These are phyloP conservation scores for Xanthoceras sorbifolium DNA, from an alignment of 345 rosid genomes.

Conservation along the genomic window DNA sequence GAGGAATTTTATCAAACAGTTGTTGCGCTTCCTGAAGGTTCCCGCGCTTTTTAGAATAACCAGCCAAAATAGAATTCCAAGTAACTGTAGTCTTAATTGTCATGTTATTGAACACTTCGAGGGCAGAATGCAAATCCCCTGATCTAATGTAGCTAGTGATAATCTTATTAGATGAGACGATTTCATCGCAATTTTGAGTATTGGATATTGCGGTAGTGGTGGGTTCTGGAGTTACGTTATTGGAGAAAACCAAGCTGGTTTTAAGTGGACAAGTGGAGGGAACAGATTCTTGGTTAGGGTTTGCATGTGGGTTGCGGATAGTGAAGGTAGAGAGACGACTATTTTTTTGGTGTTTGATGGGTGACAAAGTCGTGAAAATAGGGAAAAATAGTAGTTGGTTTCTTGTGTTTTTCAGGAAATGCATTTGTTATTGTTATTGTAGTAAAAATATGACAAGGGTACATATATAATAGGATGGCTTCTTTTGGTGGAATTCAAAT, in stretches of 20 bases:
- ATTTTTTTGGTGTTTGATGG: constrained; percentile 20
- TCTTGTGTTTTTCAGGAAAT: not conserved
- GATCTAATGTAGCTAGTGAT: constrained; percentile 52
- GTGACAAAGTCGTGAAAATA: constrained; percentile 22
- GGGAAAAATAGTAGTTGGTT: not conserved
- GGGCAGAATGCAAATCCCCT: constrained; percentile 67
- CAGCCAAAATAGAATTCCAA: constrained; percentile 75
- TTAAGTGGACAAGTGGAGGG: constrained; percentile 16
- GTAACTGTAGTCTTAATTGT: constrained; percentile 53
- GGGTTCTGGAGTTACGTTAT: constrained; percentile 13
- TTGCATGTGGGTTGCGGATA: constrained; percentile 26
- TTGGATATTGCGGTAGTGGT: not conserved
- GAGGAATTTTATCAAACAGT: constrained; percentile 67
- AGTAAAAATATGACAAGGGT: too few relatives aligned
- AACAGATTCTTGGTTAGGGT: constrained; percentile 18
- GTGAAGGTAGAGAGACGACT: constrained; percentile 24
- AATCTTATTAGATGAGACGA: constrained; percentile 52
- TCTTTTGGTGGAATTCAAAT: too few relatives aligned
- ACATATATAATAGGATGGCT: too few relatives aligned
- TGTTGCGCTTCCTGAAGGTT: constrained; percentile 48
- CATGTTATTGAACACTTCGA: constrained; percentile 56
- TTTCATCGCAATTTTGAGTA: constrained; percentile 23
- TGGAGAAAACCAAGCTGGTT: constrained; percentile 25
- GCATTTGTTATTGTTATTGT: not conserved
- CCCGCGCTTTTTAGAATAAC: constrained; percentile 42